Evolutionary conservation across 2,329 filamentous ascomycete genomes (phyloP).

Genomic region (Neopestalotiopsis rosae): DNA sequence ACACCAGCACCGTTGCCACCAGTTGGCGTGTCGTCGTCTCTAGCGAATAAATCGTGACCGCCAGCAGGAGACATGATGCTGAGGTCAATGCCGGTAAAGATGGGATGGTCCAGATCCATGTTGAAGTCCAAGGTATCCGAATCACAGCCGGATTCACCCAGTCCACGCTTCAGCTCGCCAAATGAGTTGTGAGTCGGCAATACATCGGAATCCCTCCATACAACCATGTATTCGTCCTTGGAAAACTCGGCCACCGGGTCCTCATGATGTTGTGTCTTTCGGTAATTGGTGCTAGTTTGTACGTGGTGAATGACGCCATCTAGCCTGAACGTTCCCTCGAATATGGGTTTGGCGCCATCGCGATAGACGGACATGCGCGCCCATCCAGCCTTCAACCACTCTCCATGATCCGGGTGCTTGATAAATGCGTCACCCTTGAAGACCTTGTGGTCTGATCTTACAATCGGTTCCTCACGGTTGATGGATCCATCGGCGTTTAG

Average conservation of each 20-base stretch:
- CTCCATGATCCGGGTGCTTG: conserved; percentile 59
- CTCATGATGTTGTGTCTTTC: conserved; percentile 69
- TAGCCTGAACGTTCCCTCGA: conserved; percentile 88
- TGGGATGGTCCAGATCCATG: conserved; percentile 70
- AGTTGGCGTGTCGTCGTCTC: conserved; percentile 71
- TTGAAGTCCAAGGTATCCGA: conserved; percentile 86
- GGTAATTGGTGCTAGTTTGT: conserved; percentile 76
- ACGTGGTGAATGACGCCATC: conserved; percentile 86
- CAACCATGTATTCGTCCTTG: conserved; percentile 78
- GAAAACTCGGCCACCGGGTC: conserved; percentile 70
- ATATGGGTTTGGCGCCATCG: conserved; percentile 81
- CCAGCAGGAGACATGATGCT: conserved; percentile 65
- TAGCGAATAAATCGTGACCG: conserved; percentile 72
- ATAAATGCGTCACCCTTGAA: conserved; percentile 83
- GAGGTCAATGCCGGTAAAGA: conserved; percentile 60
- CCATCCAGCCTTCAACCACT: conserved; percentile 86
- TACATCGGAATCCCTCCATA: conserved; percentile 92
- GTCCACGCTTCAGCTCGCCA: conserved; percentile 67
- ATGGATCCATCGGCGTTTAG: conserved; percentile 75
- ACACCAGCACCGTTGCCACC: conserved; percentile 79
- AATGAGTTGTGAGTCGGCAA: conserved; percentile 47
- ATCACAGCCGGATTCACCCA: conserved; percentile 61
- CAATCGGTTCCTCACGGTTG: conserved; percentile 68
- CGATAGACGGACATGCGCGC: conserved; percentile 78
- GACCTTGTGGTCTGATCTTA: conserved; percentile 77